Conservation (phyloP, 2,329 filamentous ascomycete genomes). For the Pseudogymnoascus verrucosus region DNA sequence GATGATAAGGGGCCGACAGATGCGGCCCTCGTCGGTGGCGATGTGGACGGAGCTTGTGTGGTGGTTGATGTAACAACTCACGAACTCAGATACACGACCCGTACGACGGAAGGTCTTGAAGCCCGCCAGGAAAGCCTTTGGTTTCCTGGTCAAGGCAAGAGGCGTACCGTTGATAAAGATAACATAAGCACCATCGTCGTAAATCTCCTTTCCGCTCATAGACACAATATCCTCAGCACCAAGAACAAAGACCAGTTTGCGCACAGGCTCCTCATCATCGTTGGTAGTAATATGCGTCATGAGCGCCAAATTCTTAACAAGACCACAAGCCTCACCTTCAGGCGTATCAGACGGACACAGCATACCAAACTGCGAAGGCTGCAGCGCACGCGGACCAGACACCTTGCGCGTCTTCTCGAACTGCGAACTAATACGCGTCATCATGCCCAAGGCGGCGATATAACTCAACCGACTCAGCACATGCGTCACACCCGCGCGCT, state of each 20-base stretch:
- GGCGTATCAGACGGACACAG: conserved; percentile 94
- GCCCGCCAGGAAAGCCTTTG: conserved; percentile 74
- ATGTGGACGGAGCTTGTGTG: conserved; percentile 90
- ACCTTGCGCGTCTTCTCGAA: conserved; percentile 99
- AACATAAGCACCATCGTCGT: conserved; percentile 73
- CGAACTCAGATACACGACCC: conserved; percentile 90
- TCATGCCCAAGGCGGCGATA: conserved; percentile 96
- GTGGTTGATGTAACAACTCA: conserved; percentile 92
- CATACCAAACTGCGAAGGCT: conserved; percentile 98
- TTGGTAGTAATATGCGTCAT: conserved; percentile 99
- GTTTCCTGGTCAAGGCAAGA: conserved; percentile 75
- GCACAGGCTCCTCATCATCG: conserved; percentile 85
- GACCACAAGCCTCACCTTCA: conserved; percentile 94
- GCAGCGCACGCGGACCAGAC: conserved; percentile 86
- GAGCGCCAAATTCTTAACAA: conserved; percentile 94
- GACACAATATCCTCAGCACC: conserved; percentile 77
- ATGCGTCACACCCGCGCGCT: conserved; percentile 91
- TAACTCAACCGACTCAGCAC: conserved; percentile 93
- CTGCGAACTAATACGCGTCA: conserved; percentile 96
- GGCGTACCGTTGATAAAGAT: conserved; percentile 96
- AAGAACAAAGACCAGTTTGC: conserved; percentile 75
- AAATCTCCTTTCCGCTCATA: conserved; percentile 78
- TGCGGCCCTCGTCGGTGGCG: conserved; percentile 92
- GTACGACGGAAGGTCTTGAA: conserved; percentile 83
- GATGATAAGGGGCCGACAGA: conserved; percentile 91